These are phyloP conservation scores for Lichina pygmaea DNA, from an alignment of 495 filamentous ascomycete genomes.

Conservation along the genomic window DNA sequence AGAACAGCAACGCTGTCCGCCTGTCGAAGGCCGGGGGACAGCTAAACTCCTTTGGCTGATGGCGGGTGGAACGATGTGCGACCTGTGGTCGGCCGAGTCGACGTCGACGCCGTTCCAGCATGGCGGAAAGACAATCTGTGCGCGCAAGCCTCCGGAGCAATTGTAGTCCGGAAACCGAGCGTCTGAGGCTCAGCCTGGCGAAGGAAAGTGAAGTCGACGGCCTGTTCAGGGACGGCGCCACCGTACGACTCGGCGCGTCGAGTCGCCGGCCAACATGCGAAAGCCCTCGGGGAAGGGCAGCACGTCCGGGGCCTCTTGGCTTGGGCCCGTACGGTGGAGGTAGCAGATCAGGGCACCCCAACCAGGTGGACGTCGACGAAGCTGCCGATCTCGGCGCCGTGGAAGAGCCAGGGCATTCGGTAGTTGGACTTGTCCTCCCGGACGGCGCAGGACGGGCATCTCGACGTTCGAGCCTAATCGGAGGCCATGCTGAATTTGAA, in stretches of 20 bases:
- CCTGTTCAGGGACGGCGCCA: slow-evolving; percentile 17
- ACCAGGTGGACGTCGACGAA: slow-evolving; percentile 39
- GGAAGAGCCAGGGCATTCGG: slow-evolving; percentile 50
- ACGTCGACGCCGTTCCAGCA: slow-evolving; percentile 16
- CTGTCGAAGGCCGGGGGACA: slow-evolving; percentile 31
- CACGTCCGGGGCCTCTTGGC: slow-evolving; percentile 19
- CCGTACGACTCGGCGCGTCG: slow-evolving; percentile 18
- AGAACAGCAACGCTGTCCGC: slow-evolving; percentile 36
- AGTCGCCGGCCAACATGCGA: slow-evolving; percentile 48
- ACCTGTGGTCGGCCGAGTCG: slow-evolving; percentile 26
- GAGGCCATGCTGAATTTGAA: slow-evolving; percentile 38
- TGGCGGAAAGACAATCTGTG: slow-evolving; percentile 27
- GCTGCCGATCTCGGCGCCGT: slow-evolving; percentile 29
- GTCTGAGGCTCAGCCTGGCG: slow-evolving; percentile 22
- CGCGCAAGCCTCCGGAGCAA: slow-evolving; percentile 35
- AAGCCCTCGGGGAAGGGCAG: slow-evolving; percentile 41
- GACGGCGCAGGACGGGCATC: slow-evolving; percentile 38
- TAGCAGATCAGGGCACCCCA: slow-evolving; percentile 51
- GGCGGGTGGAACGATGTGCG: slow-evolving; percentile 30
- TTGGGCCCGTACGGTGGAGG: slow-evolving; percentile 30
- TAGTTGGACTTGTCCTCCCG: slow-evolving; percentile 49
- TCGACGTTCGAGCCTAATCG: slow-evolving; percentile 24
- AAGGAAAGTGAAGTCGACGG: slow-evolving; percentile 28
- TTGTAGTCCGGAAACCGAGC: slow-evolving; percentile 24
- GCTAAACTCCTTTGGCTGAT: too few relatives aligned